phyloP scores from a whole-genome alignment of 2,329 filamentous ascomycete genomes.

The Blumeria hordei region DNA sequence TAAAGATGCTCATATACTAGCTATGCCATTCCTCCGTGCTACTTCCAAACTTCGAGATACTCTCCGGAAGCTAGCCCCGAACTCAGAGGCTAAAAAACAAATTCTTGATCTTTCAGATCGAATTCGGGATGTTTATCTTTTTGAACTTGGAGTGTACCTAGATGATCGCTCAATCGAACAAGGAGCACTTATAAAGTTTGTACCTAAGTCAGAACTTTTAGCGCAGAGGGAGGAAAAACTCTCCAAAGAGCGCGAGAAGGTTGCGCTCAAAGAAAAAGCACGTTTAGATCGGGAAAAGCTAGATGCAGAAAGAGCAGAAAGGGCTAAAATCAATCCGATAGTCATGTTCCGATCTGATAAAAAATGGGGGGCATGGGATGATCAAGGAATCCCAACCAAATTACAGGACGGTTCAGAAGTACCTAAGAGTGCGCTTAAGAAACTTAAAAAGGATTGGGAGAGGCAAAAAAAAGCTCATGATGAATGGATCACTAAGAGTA shows the following conservation, averaged over 20 bases:
- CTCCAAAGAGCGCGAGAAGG: constrained; percentile 35
- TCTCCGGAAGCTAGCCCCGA: constrained; percentile 28
- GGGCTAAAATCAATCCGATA: constrained; percentile 28
- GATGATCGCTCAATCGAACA: constrained; percentile 49
- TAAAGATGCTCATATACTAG: constrained; percentile 27
- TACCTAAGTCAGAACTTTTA: constrained; percentile 30
- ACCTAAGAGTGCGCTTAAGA: constrained; percentile 57
- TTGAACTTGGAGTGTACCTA: constrained; percentile 63
- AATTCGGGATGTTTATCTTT: constrained; percentile 60
- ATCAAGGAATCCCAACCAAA: constrained; percentile 54
- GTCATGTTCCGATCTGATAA: constrained; percentile 32
- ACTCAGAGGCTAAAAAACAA: constrained; percentile 35
- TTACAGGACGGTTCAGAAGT: constrained; percentile 58
- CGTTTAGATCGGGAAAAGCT: constrained; percentile 23
- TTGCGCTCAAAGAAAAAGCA: constrained; percentile 29
- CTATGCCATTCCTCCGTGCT: constrained; percentile 28
- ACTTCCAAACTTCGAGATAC: constrained; percentile 35
- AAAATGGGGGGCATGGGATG: constrained; percentile 55
- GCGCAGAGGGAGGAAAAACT: constrained; percentile 34
- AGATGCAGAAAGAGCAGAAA: constrained; percentile 29
- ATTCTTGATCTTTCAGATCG: constrained; percentile 56
- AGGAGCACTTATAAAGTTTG: constrained; percentile 49
- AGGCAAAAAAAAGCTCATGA: constrained; percentile 70
- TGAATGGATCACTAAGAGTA: constrained; percentile 20
- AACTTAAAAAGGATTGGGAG: constrained; percentile 73